phyloP scores from a whole-genome alignment of 2,329 filamentous ascomycete genomes.

The Paecilomyces sp. region DNA sequence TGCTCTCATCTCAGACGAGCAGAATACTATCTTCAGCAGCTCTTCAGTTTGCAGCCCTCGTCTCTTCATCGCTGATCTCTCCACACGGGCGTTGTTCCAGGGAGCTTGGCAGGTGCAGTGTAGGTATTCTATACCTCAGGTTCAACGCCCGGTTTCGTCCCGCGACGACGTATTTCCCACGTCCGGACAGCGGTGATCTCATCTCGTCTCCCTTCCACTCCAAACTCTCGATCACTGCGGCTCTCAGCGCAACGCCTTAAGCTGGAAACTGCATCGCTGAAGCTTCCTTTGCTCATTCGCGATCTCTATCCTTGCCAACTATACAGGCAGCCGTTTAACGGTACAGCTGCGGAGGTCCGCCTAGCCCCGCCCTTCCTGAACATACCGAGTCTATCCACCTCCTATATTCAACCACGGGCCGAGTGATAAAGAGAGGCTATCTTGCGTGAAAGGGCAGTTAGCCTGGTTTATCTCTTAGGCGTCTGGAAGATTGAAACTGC shows the following conservation, averaged over 20 bases:
- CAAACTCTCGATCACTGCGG: not conserved
- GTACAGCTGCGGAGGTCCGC: not conserved
- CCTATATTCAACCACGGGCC: not conserved
- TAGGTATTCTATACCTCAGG: not conserved
- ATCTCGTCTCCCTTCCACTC: not conserved
- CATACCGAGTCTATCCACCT: not conserved
- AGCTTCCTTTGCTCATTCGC: not conserved
- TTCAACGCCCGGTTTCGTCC: not conserved
- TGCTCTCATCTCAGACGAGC: not conserved
- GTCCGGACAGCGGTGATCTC: not conserved
- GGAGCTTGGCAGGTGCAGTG: not conserved
- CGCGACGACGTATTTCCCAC: not conserved
- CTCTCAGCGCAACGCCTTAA: not conserved
- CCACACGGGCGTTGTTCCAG: not conserved
- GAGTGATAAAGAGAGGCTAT: not conserved
- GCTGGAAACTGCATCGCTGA: not conserved
- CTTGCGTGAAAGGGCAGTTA: not conserved
- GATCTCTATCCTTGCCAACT: not conserved
- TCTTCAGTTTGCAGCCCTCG: not conserved
- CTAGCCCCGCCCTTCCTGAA: not conserved
- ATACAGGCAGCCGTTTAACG: not conserved
- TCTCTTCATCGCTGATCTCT: not conserved
- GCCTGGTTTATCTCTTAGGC: not conserved
- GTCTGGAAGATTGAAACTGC: not conserved
- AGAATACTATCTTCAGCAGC: not conserved